Percentiles rank a stretch among this genome's conserved stretches.
Conservation (phyloP, 768 basidiomycete species). For the Pluteus cervinus region DNA sequence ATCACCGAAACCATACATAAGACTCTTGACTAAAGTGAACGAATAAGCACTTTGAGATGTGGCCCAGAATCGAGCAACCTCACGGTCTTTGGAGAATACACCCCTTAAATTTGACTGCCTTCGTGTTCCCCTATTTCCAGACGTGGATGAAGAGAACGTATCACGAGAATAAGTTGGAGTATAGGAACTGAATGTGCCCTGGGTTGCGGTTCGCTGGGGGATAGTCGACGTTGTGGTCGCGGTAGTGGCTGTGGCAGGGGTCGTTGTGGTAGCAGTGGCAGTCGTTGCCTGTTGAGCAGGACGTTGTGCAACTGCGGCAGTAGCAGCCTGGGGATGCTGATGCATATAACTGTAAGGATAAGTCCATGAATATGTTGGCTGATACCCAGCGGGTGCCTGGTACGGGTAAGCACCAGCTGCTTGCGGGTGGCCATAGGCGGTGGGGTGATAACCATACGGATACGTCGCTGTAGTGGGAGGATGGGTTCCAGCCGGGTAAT, state of each 20-base stretch:
- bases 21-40: slow-evolving; percentile 54
- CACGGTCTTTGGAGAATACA: slow-evolving; percentile 76
- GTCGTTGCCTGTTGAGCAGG: slow-evolving; percentile 21
- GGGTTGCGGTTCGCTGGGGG: slow-evolving; percentile 33
- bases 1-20: slow-evolving; percentile 95
- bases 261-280: slow-evolving; percentile 15
- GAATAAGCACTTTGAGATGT: slow-evolving; percentile 8
- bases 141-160: slow-evolving; percentile 30
- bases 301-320: slow-evolving; percentile 16
- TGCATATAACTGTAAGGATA: slow-evolving; percentile 61
- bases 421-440: slow-evolving; percentile 36
- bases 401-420: slow-evolving; percentile 48
- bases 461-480: slow-evolving; percentile 44
- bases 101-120: slow-evolving; percentile 70
- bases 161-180: slow-evolving; percentile 50
- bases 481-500: slow-evolving; percentile 35
- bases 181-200: slow-evolving; percentile 59
- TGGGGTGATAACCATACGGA: slow-evolving; percentile 59
- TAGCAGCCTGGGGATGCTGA: slow-evolving; percentile 31
- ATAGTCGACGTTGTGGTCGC: slow-evolving; percentile 9
- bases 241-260: slow-evolving; percentile 10
- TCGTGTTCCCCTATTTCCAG: slow-evolving; percentile 43
- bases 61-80: slow-evolving; percentile 17
- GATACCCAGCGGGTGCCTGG: slow-evolving; percentile 42
- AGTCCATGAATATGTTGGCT: slow-evolving; percentile 68